These are phyloP conservation scores for Babesia bovis DNA, from an alignment of 169 alveolate species.

Conservation along the genomic window DNA sequence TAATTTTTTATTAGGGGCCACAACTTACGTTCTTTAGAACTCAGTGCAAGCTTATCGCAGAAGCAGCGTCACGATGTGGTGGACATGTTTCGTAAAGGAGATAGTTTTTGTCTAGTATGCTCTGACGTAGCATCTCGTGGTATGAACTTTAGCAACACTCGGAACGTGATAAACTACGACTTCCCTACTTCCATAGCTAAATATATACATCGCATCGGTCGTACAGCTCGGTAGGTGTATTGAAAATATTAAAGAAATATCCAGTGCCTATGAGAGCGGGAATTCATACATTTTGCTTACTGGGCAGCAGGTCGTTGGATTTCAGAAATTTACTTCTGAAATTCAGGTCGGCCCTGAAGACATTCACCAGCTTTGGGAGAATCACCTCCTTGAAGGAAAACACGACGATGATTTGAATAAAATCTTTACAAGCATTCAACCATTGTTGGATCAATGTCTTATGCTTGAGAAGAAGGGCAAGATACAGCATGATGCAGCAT, in stretches of 20 bases:
- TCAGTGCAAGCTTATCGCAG: conserved; percentile 33
- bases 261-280: conserved; percentile 37
- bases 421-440: not conserved
- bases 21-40: conserved; percentile 23
- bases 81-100: conserved; percentile 18
- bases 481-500: conserved; percentile 24
- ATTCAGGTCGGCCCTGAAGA: conserved; percentile 1
- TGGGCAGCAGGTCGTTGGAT: conserved; percentile 11
- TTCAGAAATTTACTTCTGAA: conserved; percentile 6
- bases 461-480: conserved; percentile 36
- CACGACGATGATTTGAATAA: not conserved
- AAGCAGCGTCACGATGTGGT: conserved; percentile 24
- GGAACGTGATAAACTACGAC: conserved; percentile 94
- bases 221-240: conserved; percentile 93
- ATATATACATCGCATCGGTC: conserved; percentile 93
- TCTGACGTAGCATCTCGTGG: conserved; percentile 99
- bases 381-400: not conserved
- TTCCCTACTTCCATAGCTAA: conserved; percentile 92
- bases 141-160: conserved; percentile 91
- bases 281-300: conserved; percentile 25
- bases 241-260: not conserved
- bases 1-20: not conserved
- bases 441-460: conserved; percentile 22
- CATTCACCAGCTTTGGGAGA: not conserved
- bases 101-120: conserved; percentile 82